Percentiles rank a stretch among this genome's conserved stretches.
phyloP scores from a whole-genome alignment of 345 rosid species.

The Fremontodendron californicum region DNA sequence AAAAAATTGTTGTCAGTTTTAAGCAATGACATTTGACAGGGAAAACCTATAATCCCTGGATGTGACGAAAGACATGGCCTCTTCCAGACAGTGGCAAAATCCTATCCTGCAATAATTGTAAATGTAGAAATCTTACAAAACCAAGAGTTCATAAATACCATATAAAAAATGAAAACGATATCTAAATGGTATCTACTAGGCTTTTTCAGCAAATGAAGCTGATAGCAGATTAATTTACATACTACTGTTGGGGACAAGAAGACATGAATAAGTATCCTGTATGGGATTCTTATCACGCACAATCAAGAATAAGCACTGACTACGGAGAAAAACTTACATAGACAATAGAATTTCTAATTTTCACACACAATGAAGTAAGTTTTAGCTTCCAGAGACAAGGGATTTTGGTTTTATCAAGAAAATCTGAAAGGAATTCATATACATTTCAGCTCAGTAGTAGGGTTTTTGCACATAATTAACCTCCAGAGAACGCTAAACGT shows the following conservation, averaged over 20 bases:
- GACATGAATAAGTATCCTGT: not conserved
- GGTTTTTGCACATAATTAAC: not conserved
- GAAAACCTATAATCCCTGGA: slow-evolving; percentile 16
- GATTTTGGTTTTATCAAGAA: not conserved
- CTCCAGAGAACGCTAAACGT: not conserved
- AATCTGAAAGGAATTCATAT: not conserved
- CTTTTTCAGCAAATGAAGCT: not conserved
- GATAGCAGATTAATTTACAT: not conserved
- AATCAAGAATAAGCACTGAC: not conserved
- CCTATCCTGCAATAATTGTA: not conserved
- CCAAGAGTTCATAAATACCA: not conserved
- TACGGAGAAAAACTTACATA: not conserved
- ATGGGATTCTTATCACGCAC: not conserved
- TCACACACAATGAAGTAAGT: not conserved
- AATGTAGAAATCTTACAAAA: not conserved
- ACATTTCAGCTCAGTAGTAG: not conserved
- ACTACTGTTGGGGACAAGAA: not conserved
- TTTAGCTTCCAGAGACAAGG: not conserved
- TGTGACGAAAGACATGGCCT: not conserved
- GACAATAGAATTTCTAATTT: not conserved
- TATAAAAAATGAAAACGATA: not conserved
- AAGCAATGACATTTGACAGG: not conserved
- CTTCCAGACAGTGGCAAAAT: not conserved
- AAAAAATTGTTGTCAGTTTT: slow-evolving; percentile 2
- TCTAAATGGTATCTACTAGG: not conserved